Conservation (phyloP, 2,329 filamentous ascomycete genomes). For the Trichoderma breve region DNA sequence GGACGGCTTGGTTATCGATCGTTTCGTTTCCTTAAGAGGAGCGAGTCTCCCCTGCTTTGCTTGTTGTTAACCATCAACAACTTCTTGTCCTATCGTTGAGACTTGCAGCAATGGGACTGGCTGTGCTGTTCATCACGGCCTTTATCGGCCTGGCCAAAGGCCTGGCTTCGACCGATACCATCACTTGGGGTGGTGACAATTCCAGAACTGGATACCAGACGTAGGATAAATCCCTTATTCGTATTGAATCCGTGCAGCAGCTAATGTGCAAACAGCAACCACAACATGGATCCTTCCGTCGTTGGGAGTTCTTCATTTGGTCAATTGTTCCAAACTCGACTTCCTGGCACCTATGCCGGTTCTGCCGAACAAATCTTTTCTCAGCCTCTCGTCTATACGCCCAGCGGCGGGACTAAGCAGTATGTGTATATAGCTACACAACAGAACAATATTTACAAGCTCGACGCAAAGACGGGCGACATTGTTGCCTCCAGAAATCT, state of each 20-base stretch:
- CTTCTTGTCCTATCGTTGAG: not conserved
- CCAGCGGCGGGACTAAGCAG: constrained; percentile 44
- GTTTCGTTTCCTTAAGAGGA: not conserved
- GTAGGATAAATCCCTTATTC: constrained; percentile 33
- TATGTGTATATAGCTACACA: constrained; percentile 56
- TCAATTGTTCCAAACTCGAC: constrained; percentile 50
- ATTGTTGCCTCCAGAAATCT: constrained; percentile 50
- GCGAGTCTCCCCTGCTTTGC: not conserved
- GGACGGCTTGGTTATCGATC: not conserved
- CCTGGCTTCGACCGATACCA: constrained; percentile 51
- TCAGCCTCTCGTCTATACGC: constrained; percentile 51
- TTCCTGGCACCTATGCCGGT: constrained; percentile 53
- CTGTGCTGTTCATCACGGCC: constrained; percentile 32
- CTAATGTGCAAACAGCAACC: constrained; percentile 41
- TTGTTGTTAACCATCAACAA: not conserved
- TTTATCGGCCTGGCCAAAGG: constrained; percentile 35
- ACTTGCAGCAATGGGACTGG: constrained; percentile 27
- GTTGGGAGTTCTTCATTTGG: constrained; percentile 55
- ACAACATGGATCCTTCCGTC: constrained; percentile 61
- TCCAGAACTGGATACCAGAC: constrained; percentile 52
- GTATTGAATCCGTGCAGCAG: not conserved
- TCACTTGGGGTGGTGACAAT: constrained; percentile 60
- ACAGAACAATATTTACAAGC: constrained; percentile 57
- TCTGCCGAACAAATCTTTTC: constrained; percentile 52
- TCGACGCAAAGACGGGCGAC: constrained; percentile 53